phyloP scores from a whole-genome alignment of 2,329 filamentous ascomycete genomes.

The Acrocalymma vagum region DNA sequence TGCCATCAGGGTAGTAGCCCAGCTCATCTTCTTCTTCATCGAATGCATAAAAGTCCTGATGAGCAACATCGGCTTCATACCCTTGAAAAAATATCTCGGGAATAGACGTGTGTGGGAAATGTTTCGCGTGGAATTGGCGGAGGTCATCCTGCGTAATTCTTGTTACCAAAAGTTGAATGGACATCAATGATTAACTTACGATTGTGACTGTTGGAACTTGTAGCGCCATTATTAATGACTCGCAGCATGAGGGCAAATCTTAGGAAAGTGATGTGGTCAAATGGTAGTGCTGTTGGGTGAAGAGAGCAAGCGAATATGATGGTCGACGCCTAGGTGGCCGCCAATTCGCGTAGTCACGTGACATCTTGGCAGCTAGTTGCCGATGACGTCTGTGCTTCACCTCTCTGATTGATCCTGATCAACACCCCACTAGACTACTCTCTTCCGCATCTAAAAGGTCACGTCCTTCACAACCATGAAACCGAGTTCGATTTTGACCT shows the following conservation, averaged over 20 bases:
- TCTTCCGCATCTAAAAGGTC: constrained; percentile 4
- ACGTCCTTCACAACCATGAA: constrained; percentile 34
- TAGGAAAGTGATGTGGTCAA: too few relatives aligned
- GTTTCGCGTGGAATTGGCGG: constrained; percentile 51
- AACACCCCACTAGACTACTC: constrained; percentile 17
- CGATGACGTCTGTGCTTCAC: constrained; percentile 42
- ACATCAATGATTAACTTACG: constrained; percentile 28
- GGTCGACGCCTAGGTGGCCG: constrained; percentile 19
- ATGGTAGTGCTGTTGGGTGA: too few relatives aligned
- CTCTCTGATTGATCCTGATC: constrained; percentile 19
- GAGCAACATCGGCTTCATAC: constrained; percentile 39
- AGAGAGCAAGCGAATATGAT: too few relatives aligned
- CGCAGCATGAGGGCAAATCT: constrained; percentile 18
- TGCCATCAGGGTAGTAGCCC: constrained; percentile 86
- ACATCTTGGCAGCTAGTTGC: constrained; percentile 38
- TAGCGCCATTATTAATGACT: constrained; percentile 27
- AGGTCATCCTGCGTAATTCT: constrained; percentile 50
- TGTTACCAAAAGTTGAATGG: constrained; percentile 4
- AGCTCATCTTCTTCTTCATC: constrained; percentile 69
- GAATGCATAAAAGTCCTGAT: constrained; percentile 14
- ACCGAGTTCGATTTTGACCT: constrained; percentile 27
- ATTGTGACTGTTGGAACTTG: constrained; percentile 42
- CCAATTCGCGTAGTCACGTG: constrained; percentile 41
- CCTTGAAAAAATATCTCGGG: constrained; percentile 43
- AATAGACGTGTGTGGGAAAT: constrained; percentile 51